Evolutionary conservation across 495 filamentous ascomycete genomes (phyloP), one percentile per base, ranked within the genome.

Genomic region (Aspergillus kassunensis): DNA sequence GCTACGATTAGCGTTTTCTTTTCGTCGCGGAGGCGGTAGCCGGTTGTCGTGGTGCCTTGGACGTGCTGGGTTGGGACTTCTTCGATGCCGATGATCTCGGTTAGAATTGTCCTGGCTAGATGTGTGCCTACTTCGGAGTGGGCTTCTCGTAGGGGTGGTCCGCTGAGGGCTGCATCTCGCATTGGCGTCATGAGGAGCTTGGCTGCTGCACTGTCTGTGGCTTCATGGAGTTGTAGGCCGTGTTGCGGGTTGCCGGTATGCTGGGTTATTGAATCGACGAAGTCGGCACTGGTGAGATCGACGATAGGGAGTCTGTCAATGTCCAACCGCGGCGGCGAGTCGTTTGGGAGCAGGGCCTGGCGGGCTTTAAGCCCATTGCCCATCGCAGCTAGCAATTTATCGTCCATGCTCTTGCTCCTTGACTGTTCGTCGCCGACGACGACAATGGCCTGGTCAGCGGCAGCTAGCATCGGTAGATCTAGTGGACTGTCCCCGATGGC

Each of bases 401-500:
- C 49, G 3, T 85, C 80, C 81, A 87, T 87, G 0, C 64, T 71
- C 49, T 69, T 75, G 64, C 82, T 87, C 48, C 82, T 73, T 2
- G 45, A 54, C 0, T 59, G 15, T 58, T 77, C 62, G 6, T 78
- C 61, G 19, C 83, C 80, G 19, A 83, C 80, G 1, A 87, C 76
- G 13, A 87, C 68, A 27, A 85, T 57, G 21, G 82, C 80, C 51
- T 77, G 50, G 59, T 87, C 58, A 24, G 83, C 81, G 39, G 66
- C 56, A 4, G 23, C 46, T 19, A 86, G 44, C 84, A 88, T 87
- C 13, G 65, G 61, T 20, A 87, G 23, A 60, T 87, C 84, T 25
- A 85, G 49, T 1, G 72, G 71, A 59, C 83, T 82, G 55, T 86
- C 82, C 47, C 85, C 83, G 58, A 87, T 83, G 0, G 81, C 84